phyloP scores from a whole-genome alignment of 2,329 filamentous ascomycete species.

The Cladorrhinum sp. region DNA sequence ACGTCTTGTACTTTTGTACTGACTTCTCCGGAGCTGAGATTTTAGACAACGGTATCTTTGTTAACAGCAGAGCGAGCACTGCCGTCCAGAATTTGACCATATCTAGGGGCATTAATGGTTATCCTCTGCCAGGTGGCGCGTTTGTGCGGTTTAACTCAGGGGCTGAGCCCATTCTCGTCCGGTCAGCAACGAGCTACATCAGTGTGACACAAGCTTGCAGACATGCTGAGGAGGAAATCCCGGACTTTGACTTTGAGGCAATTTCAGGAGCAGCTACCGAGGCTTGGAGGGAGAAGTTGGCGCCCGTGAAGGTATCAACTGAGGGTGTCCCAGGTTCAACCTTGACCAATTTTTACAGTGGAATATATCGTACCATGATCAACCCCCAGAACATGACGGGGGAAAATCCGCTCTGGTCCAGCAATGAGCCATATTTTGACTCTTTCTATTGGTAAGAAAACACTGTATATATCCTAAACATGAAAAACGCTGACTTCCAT shows the following conservation, averaged over 20 bases:
- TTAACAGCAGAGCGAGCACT: conserved; percentile 52
- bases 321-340: conserved; percentile 51
- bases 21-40: conserved; percentile 61
- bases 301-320: conserved; percentile 53
- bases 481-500: conserved; percentile 16
- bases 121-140: conserved; percentile 58
- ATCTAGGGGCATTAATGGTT: conserved; percentile 49
- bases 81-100: conserved; percentile 47
- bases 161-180: conserved; percentile 54
- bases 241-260: conserved; percentile 60
- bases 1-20: conserved; percentile 62
- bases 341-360: conserved; percentile 66
- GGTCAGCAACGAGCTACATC: conserved; percentile 69
- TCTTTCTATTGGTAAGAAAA: conserved; percentile 64
- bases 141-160: conserved; percentile 59
- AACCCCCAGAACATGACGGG: conserved; percentile 72
- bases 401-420: conserved; percentile 67
- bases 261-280: conserved; percentile 51
- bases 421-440: conserved; percentile 68
- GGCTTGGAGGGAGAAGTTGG: conserved; percentile 61
- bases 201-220: conserved; percentile 62
- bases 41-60: conserved; percentile 60
- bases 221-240: conserved; percentile 68
- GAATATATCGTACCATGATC: conserved; percentile 69
- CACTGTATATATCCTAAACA: background rate